Evolutionary conservation across 306 rosid genomes (phyloP), one percentile per base, ranked within the genome.

Genomic region (Lathyrus tuberosus): DNA sequence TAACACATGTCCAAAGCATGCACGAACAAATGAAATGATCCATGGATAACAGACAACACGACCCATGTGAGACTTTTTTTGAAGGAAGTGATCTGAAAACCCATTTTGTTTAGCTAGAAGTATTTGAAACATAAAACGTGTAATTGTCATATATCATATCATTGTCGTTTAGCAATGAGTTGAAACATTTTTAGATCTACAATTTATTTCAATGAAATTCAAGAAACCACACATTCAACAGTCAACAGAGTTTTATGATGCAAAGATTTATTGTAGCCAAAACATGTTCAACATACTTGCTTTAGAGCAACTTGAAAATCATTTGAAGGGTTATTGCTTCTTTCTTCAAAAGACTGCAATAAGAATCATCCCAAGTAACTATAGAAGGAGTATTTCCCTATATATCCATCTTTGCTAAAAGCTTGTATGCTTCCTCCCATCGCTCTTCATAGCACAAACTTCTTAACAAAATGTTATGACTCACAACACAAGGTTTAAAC

Each of bases 251-350:
- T 12, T 12, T 13, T 22, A 46, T 30, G 31, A 42, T 56, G 76
- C 73, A 69, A 63, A 79, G 48, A 52, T 72, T 10, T 24, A 20
- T 37, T 10, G 67, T 51, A 51, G 61, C 56, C 22, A 35, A 70
- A 78, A 60, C 52, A 75, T 76, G 33, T 5, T 59, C 73, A 62
- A 54, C 83, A 51, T 78, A 84, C 88, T 64, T 84, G 82, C 79
- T 84, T 68, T 75, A 84, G 75, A 75, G 88, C 88, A n/a, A 63
- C 83, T 80, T 87, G 92, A 78, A 84, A 87, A 72, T 84, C 89
- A 65, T 76, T 51, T 43, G 83, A 73, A 18, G 92, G 81, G 81
- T 87, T 82, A 66, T 74, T 68, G 68, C 89, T 80, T 72, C 86
- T 78, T 72, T 84, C 87, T 74, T 84, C 77, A 60, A 82, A 87